Base-by-base conservation (phyloP, 768 basidiomycete genomes). In the Pleurotus tuber-regium region DNA sequence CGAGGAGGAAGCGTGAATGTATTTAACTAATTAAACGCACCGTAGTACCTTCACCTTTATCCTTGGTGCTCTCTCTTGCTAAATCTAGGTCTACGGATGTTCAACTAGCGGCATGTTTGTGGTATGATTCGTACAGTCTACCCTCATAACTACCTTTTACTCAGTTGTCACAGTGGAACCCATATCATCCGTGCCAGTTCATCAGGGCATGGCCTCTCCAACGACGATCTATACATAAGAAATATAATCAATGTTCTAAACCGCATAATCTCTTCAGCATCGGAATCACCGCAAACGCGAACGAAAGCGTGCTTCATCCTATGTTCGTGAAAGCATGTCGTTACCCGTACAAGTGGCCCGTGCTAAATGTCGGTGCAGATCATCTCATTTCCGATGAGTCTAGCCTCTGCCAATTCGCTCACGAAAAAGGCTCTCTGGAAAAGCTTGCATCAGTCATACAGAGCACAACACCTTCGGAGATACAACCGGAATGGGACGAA, bases 281-380 rank as follows among this genome's bases (percentile, higher is more conserved):
- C 59, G 1, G 78, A 83, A 43, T 61, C 67, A 19, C 63, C 71
- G 2, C 64, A 66, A 39, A 76, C 66, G 14, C 74, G 79, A 28
- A 82, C 81, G 1, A 86, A 79, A 62, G 85, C 89, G 0, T 92
- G 90, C 62, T 89, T 87, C 61, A 78, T 86, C 12, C 66, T 96
- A 0, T 83, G 89, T 92, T 53, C 11, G 84, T 75, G 12, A 16
- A 9, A 33, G 26, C 38, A 25, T 7, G 31, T 36, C n/a, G n/a
- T n/a, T n/a, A n/a, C n/a, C n/a, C n/a, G n/a, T n/a, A n/a, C n/a
- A n/a, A n/a, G n/a, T n/a, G n/a, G n/a, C n/a, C n/a, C n/a, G n/a
- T n/a, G n/a, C n/a, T n/a, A n/a, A 23, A 14, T 51, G 12, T 29
- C n/a, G 24, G 2, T 28, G 12, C 50, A 82, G 87, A 85, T 64